Evolutionary conservation across 2,329 filamentous ascomycete species (phyloP), one percentile per base, ranked within the genome.

Genomic region (Colletotrichum lini): DNA sequence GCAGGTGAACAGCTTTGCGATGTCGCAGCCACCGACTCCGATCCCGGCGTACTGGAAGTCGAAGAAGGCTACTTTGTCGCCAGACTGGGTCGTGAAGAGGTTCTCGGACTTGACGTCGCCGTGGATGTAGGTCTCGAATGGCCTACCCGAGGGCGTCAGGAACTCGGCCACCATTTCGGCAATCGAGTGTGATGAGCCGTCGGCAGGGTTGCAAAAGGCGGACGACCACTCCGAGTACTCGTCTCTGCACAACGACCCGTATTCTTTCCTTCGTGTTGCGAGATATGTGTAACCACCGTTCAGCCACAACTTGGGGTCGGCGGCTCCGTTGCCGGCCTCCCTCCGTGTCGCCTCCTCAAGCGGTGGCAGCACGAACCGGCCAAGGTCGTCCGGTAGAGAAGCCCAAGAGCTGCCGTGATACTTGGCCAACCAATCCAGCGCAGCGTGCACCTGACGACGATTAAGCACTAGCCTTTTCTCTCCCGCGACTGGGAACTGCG

Each of bases 61-160:
- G 75, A 90, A 92, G 73, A 93, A 91, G 0, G 89, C 90, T 2
- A 90, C 89, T 4, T 81, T 70, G 2, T 86, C 79, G 1, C 88
- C 89, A 0, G 77, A 73, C 0, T 76, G 68, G 0, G 82, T 89
- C 0, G 88, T 89, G 75, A 92, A 92, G 8, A 93, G 83, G 70
- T 93, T 93, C 74, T 92, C 90, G 0, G 88, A 91, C 78, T 93
- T 93, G 62, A 92, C 90, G 67, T 93, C 91, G 9, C 91, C 91
- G 75, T 93, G 91, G 9, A 93, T 88, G 18, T 89, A 84, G 0
- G 90, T 90, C 73, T 91, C 84, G 1, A 84, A 82, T 0, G 80
- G 67, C 16, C 84, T 78, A 9, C 83, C 84, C 6, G 76, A 78
- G 0, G 88, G 87, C 0, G 82, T 83, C 15, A 91, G 79, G 15